A percentile compares a stretch with the other conserved stretches of the same genome.
These are phyloP conservation scores for Cutaneotrichosporon cyanovorans DNA, from an alignment of 1,284 basidiomycete genomes.

Conservation along the genomic window DNA sequence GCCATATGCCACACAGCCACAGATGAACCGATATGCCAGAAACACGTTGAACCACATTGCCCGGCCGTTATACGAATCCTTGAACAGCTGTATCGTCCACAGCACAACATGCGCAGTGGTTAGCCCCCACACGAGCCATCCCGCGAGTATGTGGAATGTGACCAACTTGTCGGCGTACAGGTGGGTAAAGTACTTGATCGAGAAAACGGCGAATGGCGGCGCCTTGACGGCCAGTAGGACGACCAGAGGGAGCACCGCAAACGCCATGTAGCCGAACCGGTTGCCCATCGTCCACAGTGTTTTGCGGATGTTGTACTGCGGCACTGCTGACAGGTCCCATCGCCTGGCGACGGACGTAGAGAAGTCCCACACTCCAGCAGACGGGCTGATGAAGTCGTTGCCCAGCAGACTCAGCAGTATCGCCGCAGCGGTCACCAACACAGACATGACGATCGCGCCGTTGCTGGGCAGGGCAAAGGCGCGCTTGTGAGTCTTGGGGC, in stretches of 20 bases:
- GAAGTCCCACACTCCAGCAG: constrained; percentile 50
- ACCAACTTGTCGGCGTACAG: constrained; percentile 70
- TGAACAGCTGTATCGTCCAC: constrained; percentile 66
- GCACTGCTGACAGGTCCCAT: constrained; percentile 19
- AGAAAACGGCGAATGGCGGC: constrained; percentile 70
- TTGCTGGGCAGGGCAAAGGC: constrained; percentile 57
- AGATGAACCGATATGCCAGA: constrained; percentile 63
- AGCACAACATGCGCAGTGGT: constrained; percentile 61
- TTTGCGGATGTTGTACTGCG: constrained; percentile 60
- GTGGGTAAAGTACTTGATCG: constrained; percentile 61
- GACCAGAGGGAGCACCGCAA: constrained; percentile 67
- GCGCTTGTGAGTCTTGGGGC: constrained; percentile 35
- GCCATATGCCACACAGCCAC: constrained; percentile 64
- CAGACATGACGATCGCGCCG: constrained; percentile 53
- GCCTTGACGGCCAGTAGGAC: constrained; percentile 72
- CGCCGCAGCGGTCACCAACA: constrained; percentile 48
- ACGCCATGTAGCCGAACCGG: constrained; percentile 67
- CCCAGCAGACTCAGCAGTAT: constrained; percentile 56
- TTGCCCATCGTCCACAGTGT: constrained; percentile 70
- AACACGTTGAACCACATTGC: constrained; percentile 59
- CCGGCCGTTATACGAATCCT: constrained; percentile 52
- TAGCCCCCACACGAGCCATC: constrained; percentile 65
- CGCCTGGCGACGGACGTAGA: background rate
- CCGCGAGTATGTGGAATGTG: constrained; percentile 64
- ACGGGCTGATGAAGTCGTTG: constrained; percentile 65